Conservation (phyloP, 306 rosid genomes). For the Potentilla sterilis region DNA sequence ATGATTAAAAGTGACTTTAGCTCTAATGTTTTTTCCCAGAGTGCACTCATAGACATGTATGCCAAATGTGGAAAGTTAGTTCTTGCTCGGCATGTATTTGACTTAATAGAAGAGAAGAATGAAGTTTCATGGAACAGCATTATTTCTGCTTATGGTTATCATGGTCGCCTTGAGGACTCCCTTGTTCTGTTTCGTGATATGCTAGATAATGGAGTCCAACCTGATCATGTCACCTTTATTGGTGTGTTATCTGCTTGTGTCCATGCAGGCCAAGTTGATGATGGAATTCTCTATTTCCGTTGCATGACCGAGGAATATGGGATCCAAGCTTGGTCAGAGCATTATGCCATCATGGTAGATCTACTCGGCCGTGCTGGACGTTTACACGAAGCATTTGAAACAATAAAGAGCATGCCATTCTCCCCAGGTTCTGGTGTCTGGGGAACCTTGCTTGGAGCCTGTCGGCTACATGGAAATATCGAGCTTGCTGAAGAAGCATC, state of each 20-base stretch:
- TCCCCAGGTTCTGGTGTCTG: conserved; percentile 82
- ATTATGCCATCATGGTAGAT: conserved; percentile 77
- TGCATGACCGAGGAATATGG: conserved; percentile 59
- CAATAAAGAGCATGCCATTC: conserved; percentile 65
- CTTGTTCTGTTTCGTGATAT: conserved; percentile 54
- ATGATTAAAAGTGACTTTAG: conserved; percentile 43
- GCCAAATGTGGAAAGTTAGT: conserved; percentile 80
- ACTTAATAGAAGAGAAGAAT: conserved; percentile 57
- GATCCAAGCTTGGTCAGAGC: conserved; percentile 67
- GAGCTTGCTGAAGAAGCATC: conserved; percentile 70
- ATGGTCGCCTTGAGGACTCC: conserved; percentile 52
- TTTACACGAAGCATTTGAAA: conserved; percentile 64
- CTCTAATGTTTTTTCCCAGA: conserved; percentile 52
- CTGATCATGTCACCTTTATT: conserved; percentile 82
- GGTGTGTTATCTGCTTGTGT: conserved; percentile 81
- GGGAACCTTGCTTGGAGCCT: conserved; percentile 87
- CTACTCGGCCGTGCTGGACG: conserved; percentile 72
- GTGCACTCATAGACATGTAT: conserved; percentile 76
- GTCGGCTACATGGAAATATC: conserved; percentile 73
- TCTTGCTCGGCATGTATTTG: conserved; percentile 52
- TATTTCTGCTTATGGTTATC: conserved; percentile 75
- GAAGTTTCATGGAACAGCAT: conserved; percentile 88
- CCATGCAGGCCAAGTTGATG: conserved; percentile 63
- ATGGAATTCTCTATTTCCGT: conserved; percentile 56
- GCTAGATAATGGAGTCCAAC: conserved; percentile 53